These are phyloP conservation scores for Pseudozyma sp. DNA, from an alignment of 1,284 basidiomycete species.

Conservation along the genomic window DNA sequence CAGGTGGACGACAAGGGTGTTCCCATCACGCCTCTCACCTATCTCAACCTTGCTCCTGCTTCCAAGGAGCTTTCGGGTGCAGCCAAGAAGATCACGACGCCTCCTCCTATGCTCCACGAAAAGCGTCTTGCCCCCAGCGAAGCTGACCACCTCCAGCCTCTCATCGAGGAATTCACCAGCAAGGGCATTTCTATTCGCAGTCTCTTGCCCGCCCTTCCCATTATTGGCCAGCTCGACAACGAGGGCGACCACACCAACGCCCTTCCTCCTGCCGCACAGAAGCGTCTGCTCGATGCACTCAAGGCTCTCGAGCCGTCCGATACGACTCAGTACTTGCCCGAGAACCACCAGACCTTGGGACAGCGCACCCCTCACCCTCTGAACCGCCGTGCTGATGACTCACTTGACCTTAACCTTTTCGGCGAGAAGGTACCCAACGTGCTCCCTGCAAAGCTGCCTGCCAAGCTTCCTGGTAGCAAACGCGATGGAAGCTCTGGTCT, in stretches of 20 bases:
- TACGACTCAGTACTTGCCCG: conserved; percentile 17
- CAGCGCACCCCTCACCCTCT: conserved; percentile 34
- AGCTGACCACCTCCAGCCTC: conserved; percentile 14
- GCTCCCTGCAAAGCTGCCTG: not conserved
- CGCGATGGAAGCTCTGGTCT: conserved; percentile 21
- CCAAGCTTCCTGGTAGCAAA: conserved; percentile 22
- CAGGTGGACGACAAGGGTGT: conserved; percentile 38
- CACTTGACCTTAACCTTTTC: conserved; percentile 18
- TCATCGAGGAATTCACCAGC: conserved; percentile 30
- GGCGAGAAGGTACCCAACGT: conserved; percentile 14
- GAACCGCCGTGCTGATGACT: conserved; percentile 24
- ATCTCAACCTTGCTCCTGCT: conserved; percentile 39
- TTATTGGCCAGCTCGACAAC: conserved; percentile 41
- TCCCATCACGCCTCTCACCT: conserved; percentile 43
- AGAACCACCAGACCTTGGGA: conserved; percentile 34
- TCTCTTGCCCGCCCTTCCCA: conserved; percentile 26
- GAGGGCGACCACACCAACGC: conserved; percentile 42
- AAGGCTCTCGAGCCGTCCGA: conserved; percentile 16
- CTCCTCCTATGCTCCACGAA: conserved; percentile 23
- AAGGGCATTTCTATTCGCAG: conserved; percentile 30
- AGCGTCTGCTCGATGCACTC: conserved; percentile 28
- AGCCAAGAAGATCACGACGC: conserved; percentile 40
- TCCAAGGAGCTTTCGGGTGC: conserved; percentile 34
- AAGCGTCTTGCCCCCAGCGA: conserved; percentile 26
- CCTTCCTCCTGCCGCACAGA: conserved; percentile 12